Conservation (phyloP, 768 basidiomycete species). For the Kwoniella europaea region DNA sequence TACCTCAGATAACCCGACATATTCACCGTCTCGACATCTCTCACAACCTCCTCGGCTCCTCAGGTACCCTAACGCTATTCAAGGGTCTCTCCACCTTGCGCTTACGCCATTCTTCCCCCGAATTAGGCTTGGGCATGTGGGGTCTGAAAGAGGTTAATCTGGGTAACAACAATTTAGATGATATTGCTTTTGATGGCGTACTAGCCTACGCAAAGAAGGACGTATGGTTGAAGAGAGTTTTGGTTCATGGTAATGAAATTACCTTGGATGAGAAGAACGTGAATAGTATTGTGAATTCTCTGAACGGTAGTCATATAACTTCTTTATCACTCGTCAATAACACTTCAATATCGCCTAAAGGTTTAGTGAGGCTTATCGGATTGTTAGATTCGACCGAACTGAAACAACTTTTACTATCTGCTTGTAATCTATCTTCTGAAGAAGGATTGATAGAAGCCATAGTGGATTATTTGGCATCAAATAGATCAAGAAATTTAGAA, state of each 20-base stretch:
- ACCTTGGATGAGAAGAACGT: constrained; percentile 21
- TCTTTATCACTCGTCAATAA: constrained; percentile 45
- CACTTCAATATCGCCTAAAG: not conserved
- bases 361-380: constrained; percentile 23
- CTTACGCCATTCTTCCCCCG: constrained; percentile 32
- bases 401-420: constrained; percentile 40
- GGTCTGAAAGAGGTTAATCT: constrained; percentile 47
- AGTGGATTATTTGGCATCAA: constrained; percentile 25
- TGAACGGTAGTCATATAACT: constrained; percentile 35
- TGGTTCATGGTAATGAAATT: constrained; percentile 45
- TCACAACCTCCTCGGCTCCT: constrained; percentile 46
- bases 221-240: constrained; percentile 30
- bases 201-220: constrained; percentile 52
- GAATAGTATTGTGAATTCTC: constrained; percentile 36
- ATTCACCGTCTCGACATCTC: constrained; percentile 49
- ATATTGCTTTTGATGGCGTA: constrained; percentile 37
- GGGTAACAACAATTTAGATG: constrained; percentile 36
- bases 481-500: constrained; percentile 35
- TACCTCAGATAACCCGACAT: constrained; percentile 37
- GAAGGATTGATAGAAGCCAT: constrained; percentile 16
- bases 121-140: constrained; percentile 29
- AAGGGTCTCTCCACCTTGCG: constrained; percentile 40
- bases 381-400: constrained; percentile 27
- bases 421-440: constrained; percentile 29
- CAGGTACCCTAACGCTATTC: constrained; percentile 37